phyloP scores from a whole-genome alignment of 2,329 filamentous ascomycete species.

The Macroventuria anomochaeta region DNA sequence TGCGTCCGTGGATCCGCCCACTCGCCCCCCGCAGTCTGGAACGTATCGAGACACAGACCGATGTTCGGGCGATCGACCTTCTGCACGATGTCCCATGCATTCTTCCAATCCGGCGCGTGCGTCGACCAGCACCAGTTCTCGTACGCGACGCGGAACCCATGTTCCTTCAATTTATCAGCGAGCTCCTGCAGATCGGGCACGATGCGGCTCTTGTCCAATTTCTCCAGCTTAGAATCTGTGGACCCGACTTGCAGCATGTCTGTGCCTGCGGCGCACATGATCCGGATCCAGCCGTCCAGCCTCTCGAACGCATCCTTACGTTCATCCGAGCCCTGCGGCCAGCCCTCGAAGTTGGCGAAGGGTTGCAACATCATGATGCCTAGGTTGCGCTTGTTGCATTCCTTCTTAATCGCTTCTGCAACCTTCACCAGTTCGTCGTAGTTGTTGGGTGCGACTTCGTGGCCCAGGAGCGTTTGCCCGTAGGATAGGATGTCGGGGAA shows the following conservation, averaged over 20 bases:
- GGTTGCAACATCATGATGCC: slow-evolving; percentile 76
- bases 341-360: slow-evolving; percentile 79
- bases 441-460: slow-evolving; percentile 62
- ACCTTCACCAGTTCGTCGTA: slow-evolving; percentile 65
- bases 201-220: slow-evolving; percentile 62
- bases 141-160: slow-evolving; percentile 70
- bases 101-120: slow-evolving; percentile 70
- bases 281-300: slow-evolving; percentile 70
- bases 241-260: slow-evolving; percentile 72
- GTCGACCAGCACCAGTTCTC: slow-evolving; percentile 87
- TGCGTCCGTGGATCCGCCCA: slow-evolving; percentile 73
- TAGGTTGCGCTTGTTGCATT: slow-evolving; percentile 63
- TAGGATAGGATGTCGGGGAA: slow-evolving; percentile 75
- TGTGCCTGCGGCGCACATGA: slow-evolving; percentile 74
- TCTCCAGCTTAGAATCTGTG: slow-evolving; percentile 64
- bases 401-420: slow-evolving; percentile 60
- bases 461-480: slow-evolving; percentile 59
- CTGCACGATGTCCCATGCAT: slow-evolving; percentile 72
- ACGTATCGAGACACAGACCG: slow-evolving; percentile 78
- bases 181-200: slow-evolving; percentile 69
- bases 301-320: slow-evolving; percentile 67
- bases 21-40: slow-evolving; percentile 75
- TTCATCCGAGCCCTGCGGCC: slow-evolving; percentile 64
- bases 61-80: slow-evolving; percentile 69
- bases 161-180: slow-evolving; percentile 58